Base-by-base conservation (phyloP, 2,329 filamentous ascomycete genomes). In the Hypocreales sp. region DNA sequence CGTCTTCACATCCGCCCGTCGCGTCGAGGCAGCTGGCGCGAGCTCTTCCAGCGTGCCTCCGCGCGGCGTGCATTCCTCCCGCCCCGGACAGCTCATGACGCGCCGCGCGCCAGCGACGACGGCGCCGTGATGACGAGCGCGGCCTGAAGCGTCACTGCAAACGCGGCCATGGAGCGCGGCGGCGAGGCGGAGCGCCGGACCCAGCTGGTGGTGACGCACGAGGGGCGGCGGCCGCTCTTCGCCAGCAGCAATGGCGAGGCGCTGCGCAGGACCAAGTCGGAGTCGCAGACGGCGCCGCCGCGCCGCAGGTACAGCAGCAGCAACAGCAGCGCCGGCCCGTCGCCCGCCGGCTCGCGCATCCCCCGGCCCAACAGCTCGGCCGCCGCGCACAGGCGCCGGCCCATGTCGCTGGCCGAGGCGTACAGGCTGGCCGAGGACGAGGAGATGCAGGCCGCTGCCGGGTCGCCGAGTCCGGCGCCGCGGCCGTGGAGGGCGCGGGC, bases 391-490 rank as follows among this genome's bases (percentile, higher is more conserved):
- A 37, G 44, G 26, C 39, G 50, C 2, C 45, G 46, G 16, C 48
- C 47, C 5, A 46, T 64, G 4, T 53, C 52, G 4, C 38, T 65
- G 12, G 36, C 46, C 11, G 60, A 65, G 23, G 60, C 61, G 6
- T 60, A 54, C 37, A 40, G 29, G 24, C 31, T 46, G 22, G 53
- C 48, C 5, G 44, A 40, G 20, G 38, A 39, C 19, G 51, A 51
- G 27, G 42, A 39, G 20, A 41, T 41, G 21, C 35, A 40, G n/a
- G 44, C 37, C 16, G 35, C 41, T 11, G 30, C 58, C 32, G 61
- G 53, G 12, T 66, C 61, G 2, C 63, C 63, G 1, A 67, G 63
- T 29, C 63, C 63, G 1, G 63, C 63, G 1, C 63, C 63, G 2
- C 48, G 63, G 18, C 40, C 49, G 7, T 60, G 58, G 53, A 54